These are phyloP conservation scores for Penicillium sp. DNA, from an alignment of 2,329 filamentous ascomycete species.

Conservation along the genomic window DNA sequence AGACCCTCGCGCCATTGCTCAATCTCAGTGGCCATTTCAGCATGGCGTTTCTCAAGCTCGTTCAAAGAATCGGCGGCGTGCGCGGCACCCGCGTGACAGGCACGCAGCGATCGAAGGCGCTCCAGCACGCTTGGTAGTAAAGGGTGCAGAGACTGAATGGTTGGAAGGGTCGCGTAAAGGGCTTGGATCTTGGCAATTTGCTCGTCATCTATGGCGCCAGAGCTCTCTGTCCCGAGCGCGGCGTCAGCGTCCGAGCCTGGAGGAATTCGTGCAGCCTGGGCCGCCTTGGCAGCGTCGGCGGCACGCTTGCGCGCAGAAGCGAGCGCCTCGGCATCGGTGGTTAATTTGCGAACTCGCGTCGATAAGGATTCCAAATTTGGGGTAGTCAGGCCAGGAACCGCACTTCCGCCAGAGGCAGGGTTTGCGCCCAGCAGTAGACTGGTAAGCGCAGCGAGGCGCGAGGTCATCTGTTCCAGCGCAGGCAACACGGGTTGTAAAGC, in stretches of 20 bases:
- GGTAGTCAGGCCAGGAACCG: conserved; percentile 36
- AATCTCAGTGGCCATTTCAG: conserved; percentile 80
- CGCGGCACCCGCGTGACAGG: conserved; percentile 84
- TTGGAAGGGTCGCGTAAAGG: conserved; percentile 83
- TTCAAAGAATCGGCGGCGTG: conserved; percentile 76
- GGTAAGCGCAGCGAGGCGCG: conserved; percentile 74
- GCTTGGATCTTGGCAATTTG: conserved; percentile 87
- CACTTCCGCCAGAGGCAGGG: conserved; percentile 29
- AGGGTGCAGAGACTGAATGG: conserved; percentile 82
- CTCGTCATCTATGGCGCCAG: conserved; percentile 59
- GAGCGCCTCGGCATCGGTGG: conserved; percentile 47
- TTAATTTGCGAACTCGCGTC: conserved; percentile 46
- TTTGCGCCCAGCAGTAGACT: conserved; percentile 42
- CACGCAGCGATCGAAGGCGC: conserved; percentile 76
- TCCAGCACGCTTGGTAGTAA: conserved; percentile 84
- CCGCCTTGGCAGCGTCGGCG: conserved; percentile 44
- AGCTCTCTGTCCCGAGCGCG: conserved; percentile 29
- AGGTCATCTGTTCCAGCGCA: conserved; percentile 76
- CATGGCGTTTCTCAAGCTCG: conserved; percentile 75
- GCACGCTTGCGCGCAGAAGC: conserved; percentile 47
- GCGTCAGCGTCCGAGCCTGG: conserved; percentile 33
- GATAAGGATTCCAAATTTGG: conserved; percentile 48
- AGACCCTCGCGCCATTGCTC: conserved; percentile 82
- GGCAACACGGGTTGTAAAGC: conserved; percentile 70
- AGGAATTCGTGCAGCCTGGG: conserved; percentile 41